Evolutionary conservation across 257 asterid species (phyloP).

Genomic region (Fraxinus excelsior): DNA sequence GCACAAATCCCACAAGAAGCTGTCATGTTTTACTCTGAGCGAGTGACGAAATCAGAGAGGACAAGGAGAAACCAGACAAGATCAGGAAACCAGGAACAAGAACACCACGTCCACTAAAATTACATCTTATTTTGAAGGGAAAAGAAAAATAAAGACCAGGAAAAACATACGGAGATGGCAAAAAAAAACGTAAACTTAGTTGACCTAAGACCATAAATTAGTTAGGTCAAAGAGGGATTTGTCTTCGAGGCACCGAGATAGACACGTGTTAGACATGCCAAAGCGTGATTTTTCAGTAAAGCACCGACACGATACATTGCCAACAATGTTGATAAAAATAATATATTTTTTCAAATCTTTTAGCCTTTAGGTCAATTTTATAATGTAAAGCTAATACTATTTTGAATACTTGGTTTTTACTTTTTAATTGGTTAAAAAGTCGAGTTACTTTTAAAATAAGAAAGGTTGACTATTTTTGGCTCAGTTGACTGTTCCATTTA

Average conservation of each 20-base stretch:
- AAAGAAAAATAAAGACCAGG: neutral
- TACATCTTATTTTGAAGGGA: neutral
- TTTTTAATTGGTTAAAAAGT: neutral
- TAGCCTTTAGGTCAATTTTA: too few relatives aligned
- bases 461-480: neutral
- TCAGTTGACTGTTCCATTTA: neutral
- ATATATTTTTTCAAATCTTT: too few relatives aligned
- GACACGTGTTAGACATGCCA: too few relatives aligned
- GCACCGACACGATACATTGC: too few relatives aligned
- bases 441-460: neutral
- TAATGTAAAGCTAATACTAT: neutral
- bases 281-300: too few relatives aligned
- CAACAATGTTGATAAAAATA: too few relatives aligned
- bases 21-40: neutral
- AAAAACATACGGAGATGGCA: neutral
- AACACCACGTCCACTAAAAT: neutral
- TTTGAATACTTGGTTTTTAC: neutral
- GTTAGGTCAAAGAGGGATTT: too few relatives aligned
- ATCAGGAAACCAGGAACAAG: neutral
- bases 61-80: neutral
- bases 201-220: neutral
- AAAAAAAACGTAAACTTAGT: neutral
- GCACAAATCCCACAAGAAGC: neutral
- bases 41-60: neutral
- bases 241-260: neutral